Evolutionary conservation across 495 filamentous ascomycete species (phyloP), one percentile per base, ranked within the genome.

Genomic region (Antarctomyces pellizariae): DNA sequence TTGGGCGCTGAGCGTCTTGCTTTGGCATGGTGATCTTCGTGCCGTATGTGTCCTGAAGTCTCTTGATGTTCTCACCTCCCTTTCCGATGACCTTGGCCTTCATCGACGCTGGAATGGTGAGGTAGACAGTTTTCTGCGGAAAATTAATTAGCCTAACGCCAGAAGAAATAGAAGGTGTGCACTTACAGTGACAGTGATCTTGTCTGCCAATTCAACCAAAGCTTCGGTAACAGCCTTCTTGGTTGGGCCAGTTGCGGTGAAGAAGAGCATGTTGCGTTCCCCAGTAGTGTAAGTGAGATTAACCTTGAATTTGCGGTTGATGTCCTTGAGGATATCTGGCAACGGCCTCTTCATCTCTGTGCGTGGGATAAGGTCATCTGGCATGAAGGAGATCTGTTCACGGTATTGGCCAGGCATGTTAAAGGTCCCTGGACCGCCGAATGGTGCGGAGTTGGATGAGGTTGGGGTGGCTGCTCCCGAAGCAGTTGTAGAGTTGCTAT

Each of bases 1-100:
- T 38, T 14, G 47, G 45, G 20, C 47, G 38, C n/a, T 14, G 36
- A 13, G 71, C 69, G 12, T 83, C 76, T 8, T 54, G 53, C 43
- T 75, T 84, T 9, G 83, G 83, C 32, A 99, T 61, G 39, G 84
- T 76, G 35, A 99, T 76, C 20, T 67, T 66, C 10, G 86, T 83
- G 25, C 82, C 79, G 0, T 77, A 78, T 36, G 73, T 69, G 44
- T 75, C 71, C 46, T 75, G 70, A 28, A 99, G 66, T 16, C 71
- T 66, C 43, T 90, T 78, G 39, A 99, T 77, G 20, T 71, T 82
- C n/a, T 75, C 58, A 29, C 89, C 89, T 45, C 73, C 66, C 28
- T 73, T 76, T 42, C 86, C 89, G 45, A 99, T 93, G 44, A 99
- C 77, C 45, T 78, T 67, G 8, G 78, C 60, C 25, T 78, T 67